phyloP scores from a whole-genome alignment of 768 basidiomycete species.

The Kondoa malvinella region DNA sequence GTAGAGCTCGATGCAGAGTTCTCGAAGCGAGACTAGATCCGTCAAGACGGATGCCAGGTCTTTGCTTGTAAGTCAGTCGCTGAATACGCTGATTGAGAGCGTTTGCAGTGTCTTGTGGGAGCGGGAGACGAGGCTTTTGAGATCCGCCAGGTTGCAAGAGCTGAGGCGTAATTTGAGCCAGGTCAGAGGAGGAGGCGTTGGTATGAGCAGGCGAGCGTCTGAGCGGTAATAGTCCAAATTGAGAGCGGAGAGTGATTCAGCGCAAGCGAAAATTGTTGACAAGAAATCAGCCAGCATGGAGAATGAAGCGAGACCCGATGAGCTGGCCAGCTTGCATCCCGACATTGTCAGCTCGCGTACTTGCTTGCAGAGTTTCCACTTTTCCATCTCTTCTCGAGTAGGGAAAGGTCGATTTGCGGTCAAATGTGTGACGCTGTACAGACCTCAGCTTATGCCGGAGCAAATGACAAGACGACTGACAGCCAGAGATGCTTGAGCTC shows the following conservation, averaged over 20 bases:
- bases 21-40: not conserved
- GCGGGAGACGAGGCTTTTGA: not conserved
- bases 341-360: not conserved
- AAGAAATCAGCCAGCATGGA: too few species aligned
- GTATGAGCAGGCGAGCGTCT: not conserved
- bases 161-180: not conserved
- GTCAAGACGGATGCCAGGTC: not conserved
- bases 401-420: not conserved
- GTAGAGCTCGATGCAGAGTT: not conserved
- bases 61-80: not conserved
- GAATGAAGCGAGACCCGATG: not conserved
- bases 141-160: not conserved
- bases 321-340: not conserved
- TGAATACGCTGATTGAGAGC: not conserved
- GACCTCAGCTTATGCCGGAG: not conserved
- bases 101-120: not conserved
- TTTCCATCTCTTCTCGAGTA: not conserved
- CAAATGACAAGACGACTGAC: not conserved
- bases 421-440: not conserved
- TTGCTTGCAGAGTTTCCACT: not conserved
- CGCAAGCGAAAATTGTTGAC: not conserved
- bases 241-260: not conserved
- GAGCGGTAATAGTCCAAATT: not conserved
- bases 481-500: not conserved
- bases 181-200: not conserved